Conservation (phyloP, 2,329 filamentous ascomycete species). For the Juglanconis sp. region DNA sequence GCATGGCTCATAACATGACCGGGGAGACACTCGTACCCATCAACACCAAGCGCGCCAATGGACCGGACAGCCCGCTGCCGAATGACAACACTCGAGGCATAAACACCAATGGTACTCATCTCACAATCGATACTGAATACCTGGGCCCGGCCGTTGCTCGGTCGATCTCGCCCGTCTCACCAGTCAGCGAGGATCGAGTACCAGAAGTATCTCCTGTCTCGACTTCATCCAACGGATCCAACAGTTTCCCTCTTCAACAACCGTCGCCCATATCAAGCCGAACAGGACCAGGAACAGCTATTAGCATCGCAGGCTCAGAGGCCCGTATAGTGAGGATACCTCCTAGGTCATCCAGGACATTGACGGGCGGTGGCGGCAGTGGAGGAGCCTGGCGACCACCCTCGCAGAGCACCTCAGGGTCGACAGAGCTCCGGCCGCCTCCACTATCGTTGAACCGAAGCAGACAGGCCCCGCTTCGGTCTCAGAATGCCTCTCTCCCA, state of each 20-base stretch:
- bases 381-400: neutral
- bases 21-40: constrained; percentile 1
- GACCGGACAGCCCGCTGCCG: neutral
- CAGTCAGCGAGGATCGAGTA: neutral
- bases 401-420: neutral
- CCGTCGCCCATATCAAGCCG: neutral
- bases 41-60: neutral
- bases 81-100: neutral
- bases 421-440: neutral
- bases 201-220: constrained; percentile 7
- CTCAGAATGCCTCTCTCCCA: neutral
- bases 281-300: neutral
- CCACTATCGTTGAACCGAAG: neutral
- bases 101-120: neutral
- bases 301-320: neutral
- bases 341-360: neutral
- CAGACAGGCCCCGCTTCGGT: neutral
- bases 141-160: neutral
- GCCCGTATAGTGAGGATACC: constrained; percentile 7
- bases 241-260: neutral
- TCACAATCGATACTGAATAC: constrained; percentile 1
- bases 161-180: constrained; percentile 2
- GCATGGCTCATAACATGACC: constrained; percentile 2
- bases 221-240: neutral
- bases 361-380: neutral